Conservation (phyloP, 2,329 filamentous ascomycete genomes). For the Fusarium caatingaense region DNA sequence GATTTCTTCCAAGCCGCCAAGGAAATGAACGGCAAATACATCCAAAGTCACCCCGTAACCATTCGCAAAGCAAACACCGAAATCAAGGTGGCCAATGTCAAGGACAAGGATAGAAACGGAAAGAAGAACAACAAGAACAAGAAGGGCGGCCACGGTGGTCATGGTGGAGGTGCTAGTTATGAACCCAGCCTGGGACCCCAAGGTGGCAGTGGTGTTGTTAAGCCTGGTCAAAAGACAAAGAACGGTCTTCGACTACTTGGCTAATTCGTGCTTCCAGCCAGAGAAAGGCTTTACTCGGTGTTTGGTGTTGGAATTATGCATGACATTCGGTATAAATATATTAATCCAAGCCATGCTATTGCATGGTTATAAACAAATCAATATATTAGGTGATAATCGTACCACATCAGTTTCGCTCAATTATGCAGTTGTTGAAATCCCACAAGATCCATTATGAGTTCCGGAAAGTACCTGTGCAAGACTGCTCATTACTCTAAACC, state of each 20-base stretch:
- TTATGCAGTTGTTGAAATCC: not conserved
- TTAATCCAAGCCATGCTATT: not conserved
- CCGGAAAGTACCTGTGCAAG: not conserved
- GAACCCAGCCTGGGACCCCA: slow-evolving; percentile 64
- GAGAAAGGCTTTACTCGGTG: slow-evolving; percentile 4
- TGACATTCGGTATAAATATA: slow-evolving; percentile 15
- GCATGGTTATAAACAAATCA: not conserved
- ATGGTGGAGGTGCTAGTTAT: slow-evolving; percentile 52
- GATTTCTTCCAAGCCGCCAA: slow-evolving; percentile 96
- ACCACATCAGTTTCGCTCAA: not conserved
- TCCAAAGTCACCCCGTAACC: slow-evolving; percentile 92
- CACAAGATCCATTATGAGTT: not conserved
- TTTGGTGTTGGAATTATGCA: slow-evolving; percentile 38
- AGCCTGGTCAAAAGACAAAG: slow-evolving; percentile 75
- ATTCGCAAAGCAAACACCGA: slow-evolving; percentile 92
- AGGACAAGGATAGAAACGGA: slow-evolving; percentile 63
- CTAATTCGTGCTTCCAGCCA: slow-evolving; percentile 46
- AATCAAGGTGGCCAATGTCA: slow-evolving; percentile 80
- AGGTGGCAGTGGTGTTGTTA: slow-evolving; percentile 65
- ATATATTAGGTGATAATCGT: not conserved
- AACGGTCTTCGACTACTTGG: slow-evolving; percentile 71
- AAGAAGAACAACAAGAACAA: slow-evolving; percentile 55
- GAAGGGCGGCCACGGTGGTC: slow-evolving; percentile 47
- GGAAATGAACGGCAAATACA: slow-evolving; percentile 99
- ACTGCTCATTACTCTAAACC: not conserved